phyloP scores from a whole-genome alignment of 208 protist species.

The Trypanosoma grayi region DNA sequence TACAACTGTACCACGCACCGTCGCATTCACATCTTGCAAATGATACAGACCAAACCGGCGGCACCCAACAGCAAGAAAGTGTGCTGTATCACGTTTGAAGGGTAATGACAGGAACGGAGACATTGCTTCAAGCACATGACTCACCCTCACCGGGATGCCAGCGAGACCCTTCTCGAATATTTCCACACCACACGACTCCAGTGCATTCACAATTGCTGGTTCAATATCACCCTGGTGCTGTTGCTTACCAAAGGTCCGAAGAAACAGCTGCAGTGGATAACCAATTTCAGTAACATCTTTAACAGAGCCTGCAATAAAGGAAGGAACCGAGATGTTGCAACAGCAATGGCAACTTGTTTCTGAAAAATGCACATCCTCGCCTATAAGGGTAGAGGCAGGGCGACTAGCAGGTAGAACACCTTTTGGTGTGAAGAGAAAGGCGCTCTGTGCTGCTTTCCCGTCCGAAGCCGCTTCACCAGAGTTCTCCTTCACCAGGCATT shows the following conservation, averaged over 20 bases:
- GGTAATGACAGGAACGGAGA: conserved; percentile 37
- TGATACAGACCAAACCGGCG: conserved; percentile 66
- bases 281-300: background rate
- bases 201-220: conserved; percentile 51
- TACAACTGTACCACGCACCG: conserved; percentile 38
- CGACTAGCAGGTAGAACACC: conserved; percentile 27
- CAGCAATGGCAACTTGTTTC: conserved; percentile 4
- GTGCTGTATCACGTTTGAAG: conserved; percentile 52
- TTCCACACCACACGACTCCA: conserved; percentile 32
- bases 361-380: conserved; percentile 22
- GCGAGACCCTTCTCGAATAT: conserved; percentile 56
- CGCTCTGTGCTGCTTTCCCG: background rate
- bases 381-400: conserved; percentile 6
- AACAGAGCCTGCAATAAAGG: background rate
- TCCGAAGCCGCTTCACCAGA: background rate
- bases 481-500: background rate
- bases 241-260: conserved; percentile 20
- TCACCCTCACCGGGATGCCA: conserved; percentile 45
- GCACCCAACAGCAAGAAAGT: conserved; percentile 70
- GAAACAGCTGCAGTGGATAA: conserved; percentile 25
- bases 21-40: conserved; percentile 48
- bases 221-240: conserved; percentile 22
- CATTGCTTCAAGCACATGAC: conserved; percentile 27
- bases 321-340: conserved; percentile 32
- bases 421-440: conserved; percentile 35